phyloP scores from a whole-genome alignment of 257 asterid genomes.

The Thymus mandschuricus region DNA sequence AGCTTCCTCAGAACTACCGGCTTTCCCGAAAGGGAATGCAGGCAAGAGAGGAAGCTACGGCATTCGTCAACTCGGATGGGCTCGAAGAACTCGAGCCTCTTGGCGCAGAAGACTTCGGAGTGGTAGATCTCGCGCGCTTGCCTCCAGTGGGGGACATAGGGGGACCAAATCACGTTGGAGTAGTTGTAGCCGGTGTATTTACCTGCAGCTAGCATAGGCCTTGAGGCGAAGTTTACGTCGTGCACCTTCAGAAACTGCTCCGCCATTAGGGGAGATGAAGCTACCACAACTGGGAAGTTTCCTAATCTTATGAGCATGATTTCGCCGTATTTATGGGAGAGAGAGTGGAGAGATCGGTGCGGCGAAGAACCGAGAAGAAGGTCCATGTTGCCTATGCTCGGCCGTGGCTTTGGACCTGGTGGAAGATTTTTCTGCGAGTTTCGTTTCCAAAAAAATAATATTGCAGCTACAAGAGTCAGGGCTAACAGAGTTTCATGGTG shows the following conservation, averaged over 20 bases:
- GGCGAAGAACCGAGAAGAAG: not conserved
- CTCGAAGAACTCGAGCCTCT: slow-evolving; percentile 35
- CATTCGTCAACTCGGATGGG: slow-evolving; percentile 36
- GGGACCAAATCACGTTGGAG: slow-evolving; percentile 32
- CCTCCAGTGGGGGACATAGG: slow-evolving; percentile 46
- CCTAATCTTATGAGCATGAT: no score
- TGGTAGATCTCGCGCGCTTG: slow-evolving; percentile 37
- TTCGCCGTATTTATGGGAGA: no score
- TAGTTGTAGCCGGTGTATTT: slow-evolving; percentile 25
- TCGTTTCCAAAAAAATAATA: no score
- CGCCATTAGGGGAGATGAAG: slow-evolving; percentile 56
- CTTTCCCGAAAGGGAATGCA: slow-evolving; percentile 31
- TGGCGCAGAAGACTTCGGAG: slow-evolving; percentile 26
- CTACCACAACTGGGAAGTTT: not conserved
- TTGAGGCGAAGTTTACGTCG: slow-evolving; percentile 40
- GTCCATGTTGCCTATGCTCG: slow-evolving; percentile 33
- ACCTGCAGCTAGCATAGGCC: slow-evolving; percentile 47
- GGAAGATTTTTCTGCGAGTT: no score
- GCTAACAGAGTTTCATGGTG: no score
- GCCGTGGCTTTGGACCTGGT: no score
- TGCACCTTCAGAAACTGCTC: slow-evolving; percentile 41
- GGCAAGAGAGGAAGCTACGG: slow-evolving; percentile 29
- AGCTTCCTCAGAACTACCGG: slow-evolving; percentile 37
- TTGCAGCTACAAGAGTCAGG: no score
- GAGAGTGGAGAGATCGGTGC: slow-evolving; percentile 9